Conservation (phyloP, 2,329 filamentous ascomycete species). For the Nemania sp. region DNA sequence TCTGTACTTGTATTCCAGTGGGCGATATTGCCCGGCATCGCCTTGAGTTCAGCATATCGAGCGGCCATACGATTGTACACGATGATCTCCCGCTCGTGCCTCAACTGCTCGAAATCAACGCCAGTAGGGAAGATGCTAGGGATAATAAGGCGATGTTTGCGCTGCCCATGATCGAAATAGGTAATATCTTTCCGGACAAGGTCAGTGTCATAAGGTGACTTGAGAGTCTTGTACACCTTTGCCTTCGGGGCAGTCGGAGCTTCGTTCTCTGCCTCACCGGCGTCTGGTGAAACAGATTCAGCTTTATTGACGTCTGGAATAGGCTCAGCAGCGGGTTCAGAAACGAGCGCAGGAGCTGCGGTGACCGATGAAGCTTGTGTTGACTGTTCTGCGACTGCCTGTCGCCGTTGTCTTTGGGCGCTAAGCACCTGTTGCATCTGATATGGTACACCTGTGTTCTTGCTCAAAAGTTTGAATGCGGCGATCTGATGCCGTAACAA, state of each 20-base stretch:
- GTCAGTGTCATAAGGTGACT: slow-evolving; percentile 67
- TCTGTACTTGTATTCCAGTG: slow-evolving; percentile 82
- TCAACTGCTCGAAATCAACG: slow-evolving; percentile 81
- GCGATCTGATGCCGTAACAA: slow-evolving; percentile 83
- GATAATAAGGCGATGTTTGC: slow-evolving; percentile 77
- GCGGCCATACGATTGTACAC: slow-evolving; percentile 89
- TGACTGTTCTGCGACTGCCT: slow-evolving; percentile 55
- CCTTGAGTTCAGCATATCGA: slow-evolving; percentile 81
- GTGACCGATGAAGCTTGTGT: slow-evolving; percentile 45
- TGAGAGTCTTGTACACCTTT: slow-evolving; percentile 71
- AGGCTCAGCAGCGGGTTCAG: slow-evolving; percentile 42
- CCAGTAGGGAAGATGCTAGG: slow-evolving; percentile 88
- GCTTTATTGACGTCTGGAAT: slow-evolving; percentile 38
- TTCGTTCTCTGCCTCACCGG: slow-evolving; percentile 36
- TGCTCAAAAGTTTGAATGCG: slow-evolving; percentile 87
- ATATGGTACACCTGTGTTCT: slow-evolving; percentile 79
- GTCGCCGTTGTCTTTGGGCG: slow-evolving; percentile 69
- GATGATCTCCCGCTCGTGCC: slow-evolving; percentile 84
- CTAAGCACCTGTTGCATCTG: slow-evolving; percentile 84
- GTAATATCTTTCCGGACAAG: slow-evolving; percentile 65
- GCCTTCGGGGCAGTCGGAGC: slow-evolving; percentile 44
- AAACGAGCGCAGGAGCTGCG: slow-evolving; percentile 49
- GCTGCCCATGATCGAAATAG: slow-evolving; percentile 77
- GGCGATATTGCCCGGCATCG: slow-evolving; percentile 80
- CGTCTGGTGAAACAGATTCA: slow-evolving; percentile 41